Percentiles rank a stretch among this genome's conserved stretches.
phyloP scores from a whole-genome alignment of 257 asterid genomes.

The Solanum chaucha region DNA sequence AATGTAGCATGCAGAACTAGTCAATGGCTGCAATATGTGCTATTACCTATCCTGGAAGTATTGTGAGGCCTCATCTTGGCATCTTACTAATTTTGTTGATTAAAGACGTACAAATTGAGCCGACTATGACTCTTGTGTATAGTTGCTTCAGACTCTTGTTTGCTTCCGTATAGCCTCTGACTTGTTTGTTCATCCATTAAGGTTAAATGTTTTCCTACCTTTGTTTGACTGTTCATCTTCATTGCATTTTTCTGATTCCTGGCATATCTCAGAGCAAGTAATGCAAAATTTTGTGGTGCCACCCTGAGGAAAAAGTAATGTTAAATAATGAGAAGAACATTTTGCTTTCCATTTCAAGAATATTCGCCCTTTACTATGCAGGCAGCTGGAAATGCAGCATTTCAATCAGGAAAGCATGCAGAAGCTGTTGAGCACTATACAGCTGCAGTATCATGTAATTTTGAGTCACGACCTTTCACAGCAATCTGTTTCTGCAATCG shows the following conservation, averaged over 20 bases:
- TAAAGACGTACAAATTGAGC: background rate
- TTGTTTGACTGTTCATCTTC: background rate
- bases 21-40: background rate
- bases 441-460: slow-evolving; percentile 70
- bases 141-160: background rate
- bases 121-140: background rate
- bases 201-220: background rate
- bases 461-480: slow-evolving; percentile 85
- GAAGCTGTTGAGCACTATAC: slow-evolving; percentile 89
- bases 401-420: slow-evolving; percentile 65
- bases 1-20: background rate
- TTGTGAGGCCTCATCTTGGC: background rate
- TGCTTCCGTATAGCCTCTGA: background rate
- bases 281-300: background rate
- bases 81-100: background rate
- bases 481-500: slow-evolving; percentile 95
- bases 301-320: background rate
- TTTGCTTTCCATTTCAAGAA: background rate
- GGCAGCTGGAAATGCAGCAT: slow-evolving; percentile 94
- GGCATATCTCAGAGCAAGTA: background rate
- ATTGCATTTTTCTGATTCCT: background rate
- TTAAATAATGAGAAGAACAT: background rate
- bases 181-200: background rate
- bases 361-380: slow-evolving; percentile 11
- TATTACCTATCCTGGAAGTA: background rate